Evolutionary conservation across 257 asterid species (phyloP), one percentile per base, ranked within the genome.

Genomic region (Linderniella brevidens): DNA sequence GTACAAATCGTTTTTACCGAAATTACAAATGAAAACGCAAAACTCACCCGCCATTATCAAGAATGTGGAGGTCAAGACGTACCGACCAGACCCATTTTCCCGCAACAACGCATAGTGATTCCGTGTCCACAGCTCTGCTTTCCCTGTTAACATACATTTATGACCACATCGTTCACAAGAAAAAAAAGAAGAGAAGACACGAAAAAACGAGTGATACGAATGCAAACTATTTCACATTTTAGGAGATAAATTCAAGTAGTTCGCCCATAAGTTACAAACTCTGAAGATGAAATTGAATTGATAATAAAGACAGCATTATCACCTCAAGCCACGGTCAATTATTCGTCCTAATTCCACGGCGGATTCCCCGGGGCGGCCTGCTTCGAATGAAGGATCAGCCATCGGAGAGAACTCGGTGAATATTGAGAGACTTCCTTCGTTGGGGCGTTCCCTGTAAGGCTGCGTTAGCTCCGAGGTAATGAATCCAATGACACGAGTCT

Each of bases 331-430:
- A 49, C 94, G 93, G 77, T 90, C 98, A 58, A 90, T 60, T 41
- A 90, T 69, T 35, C 98, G 96, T 10, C 94, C 98, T 76, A 90
- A 67, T 60, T 90, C 98, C 46, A 90, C 81, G 16, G 98, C 86
- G 67, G 67, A 73, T 65, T 81, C 98, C 53, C 87, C 82, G 19
- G 93, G 98, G 46, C 88, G 94, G 14, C 96, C 98, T 16, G 62
- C 59, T 74, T 90, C 98, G 62, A 85, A 90, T 10, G 85, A 75
- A 58, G 94, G 98, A 66, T 90, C 98, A 10, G 96, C 98, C 98
- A 90, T 85, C 15, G 98, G 98, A 53, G 98, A 90, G 66, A 90
- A 85, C 63, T 90, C 98, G 0, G 92, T 74, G 64, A 65, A 90
- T 37, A 90, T 69, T 38, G 96, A 62, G 64, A 90, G 92, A 32